Evolutionary conservation across 441 rosid species (phyloP), one percentile per base, ranked within the genome.

Genomic region (Gossypium trilobum): DNA sequence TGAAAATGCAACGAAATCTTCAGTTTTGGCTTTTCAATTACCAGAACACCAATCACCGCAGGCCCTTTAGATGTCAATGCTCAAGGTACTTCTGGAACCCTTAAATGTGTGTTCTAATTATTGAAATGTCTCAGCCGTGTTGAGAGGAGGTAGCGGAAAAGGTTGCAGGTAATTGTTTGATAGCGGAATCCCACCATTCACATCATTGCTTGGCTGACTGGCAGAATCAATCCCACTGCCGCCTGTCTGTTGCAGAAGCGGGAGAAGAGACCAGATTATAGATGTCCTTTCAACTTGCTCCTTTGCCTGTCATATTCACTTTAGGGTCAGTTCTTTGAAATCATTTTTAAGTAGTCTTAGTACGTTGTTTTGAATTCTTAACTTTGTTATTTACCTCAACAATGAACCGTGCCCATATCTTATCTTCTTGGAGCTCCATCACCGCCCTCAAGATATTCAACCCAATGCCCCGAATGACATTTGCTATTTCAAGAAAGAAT

Each of bases 401-500:
- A 3, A 91, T 80, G 78, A 92, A 91, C 51, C 78, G 91, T n/a
- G 96, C 85, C 99, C 97, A 92, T 52, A 88, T 85, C 72, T 83
- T 87, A 61, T 81, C 82, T 8, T 83, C 74, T 60, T 87, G 82
- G 68, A 75, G 75, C 75, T 91, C 98, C 91, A 89, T 88, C 51
- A 84, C 86, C 75, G 97, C 99, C 80, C 89, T 91, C 79, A 90
- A 27, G 75, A 95, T 87, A 70, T 87, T 85, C 79, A 92, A 74
- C 20, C 97, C 96, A 61, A 92, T 76, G n/a, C 95, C 91, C 46
- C 84, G 83, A 55, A 95, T 81, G 60, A 84, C 79, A 20, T 95
- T 89, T 3, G 92, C 93, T 62, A 91, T 92, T 86, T 95, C 97
- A 11, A 95, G 87, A 78, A 91, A 92, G 80, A 87, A 80, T 22